Percentiles rank a stretch among this genome's conserved stretches.
phyloP scores from a whole-genome alignment of 2,329 filamentous ascomycete species.

The Lachnellula hyalina region DNA sequence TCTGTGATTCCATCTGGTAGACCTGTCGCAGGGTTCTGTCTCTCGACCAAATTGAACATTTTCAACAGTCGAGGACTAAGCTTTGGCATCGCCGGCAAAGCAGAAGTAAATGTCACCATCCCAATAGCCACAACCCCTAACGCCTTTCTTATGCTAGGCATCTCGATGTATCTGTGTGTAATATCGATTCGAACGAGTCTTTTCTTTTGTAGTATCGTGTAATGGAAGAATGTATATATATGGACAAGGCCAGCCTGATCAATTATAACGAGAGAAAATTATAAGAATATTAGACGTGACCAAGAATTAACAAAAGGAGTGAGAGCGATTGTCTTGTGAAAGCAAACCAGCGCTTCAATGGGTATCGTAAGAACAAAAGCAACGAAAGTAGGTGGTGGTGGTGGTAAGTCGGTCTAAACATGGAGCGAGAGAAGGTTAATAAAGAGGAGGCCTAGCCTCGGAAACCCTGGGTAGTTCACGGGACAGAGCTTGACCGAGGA shows the following conservation, averaged over 20 bases:
- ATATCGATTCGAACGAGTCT: background rate
- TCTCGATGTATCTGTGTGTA: constrained; percentile 12
- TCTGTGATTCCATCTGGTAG: constrained; percentile 39
- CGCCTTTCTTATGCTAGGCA: constrained; percentile 29
- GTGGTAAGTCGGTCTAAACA: constrained; percentile 9
- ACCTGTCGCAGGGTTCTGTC: constrained; percentile 28
- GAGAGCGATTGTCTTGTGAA: constrained; percentile 26
- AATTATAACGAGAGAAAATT: constrained; percentile 21
- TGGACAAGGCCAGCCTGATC: constrained; percentile 29
- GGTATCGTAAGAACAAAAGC: constrained; percentile 18
- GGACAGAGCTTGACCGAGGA: constrained; percentile 22
- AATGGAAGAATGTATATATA: constrained; percentile 14
- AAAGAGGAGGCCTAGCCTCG: constrained; percentile 7
- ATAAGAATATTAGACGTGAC: constrained; percentile 17
- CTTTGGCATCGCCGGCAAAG: constrained; percentile 27
- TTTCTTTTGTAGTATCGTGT: background rate
- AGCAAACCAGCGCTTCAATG: constrained; percentile 32
- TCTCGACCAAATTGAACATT: constrained; percentile 10
- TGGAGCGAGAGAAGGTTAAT: constrained; percentile 15
- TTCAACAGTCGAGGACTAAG: constrained; percentile 22
- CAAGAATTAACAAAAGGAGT: constrained; percentile 21
- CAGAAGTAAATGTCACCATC: constrained; percentile 21
- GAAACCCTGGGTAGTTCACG: constrained; percentile 15
- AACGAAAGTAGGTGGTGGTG: constrained; percentile 11
- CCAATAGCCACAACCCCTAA: constrained; percentile 24